Conservation (phyloP, 1,284 basidiomycete species). For the Rhodofomes roseus region DNA sequence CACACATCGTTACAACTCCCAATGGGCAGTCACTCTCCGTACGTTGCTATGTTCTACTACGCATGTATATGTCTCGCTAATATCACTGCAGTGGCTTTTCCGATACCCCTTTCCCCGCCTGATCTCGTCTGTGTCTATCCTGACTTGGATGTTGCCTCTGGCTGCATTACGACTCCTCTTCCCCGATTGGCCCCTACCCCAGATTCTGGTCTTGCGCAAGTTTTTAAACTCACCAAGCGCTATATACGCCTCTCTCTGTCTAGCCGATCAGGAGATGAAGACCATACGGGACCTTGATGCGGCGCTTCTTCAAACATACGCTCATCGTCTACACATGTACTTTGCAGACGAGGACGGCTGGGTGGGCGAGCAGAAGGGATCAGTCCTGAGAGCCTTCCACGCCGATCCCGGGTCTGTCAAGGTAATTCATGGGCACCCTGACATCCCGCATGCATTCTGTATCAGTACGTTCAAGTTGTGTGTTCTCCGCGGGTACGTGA, state of each 20-base stretch:
- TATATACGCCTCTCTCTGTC: conserved; percentile 45
- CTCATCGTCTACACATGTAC: conserved; percentile 44
- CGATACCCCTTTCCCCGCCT: conserved; percentile 39
- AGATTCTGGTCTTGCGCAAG: conserved; percentile 42
- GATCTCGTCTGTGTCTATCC: conserved; percentile 34
- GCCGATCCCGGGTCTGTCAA: conserved; percentile 29
- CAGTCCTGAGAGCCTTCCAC: conserved; percentile 35
- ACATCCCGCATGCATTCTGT: conserved; percentile 62
- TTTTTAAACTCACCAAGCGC: conserved; percentile 44
- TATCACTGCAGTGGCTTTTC: conserved; percentile 53
- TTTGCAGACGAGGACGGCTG: conserved; percentile 56
- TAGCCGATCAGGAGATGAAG: conserved; percentile 63
- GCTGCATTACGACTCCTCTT: conserved; percentile 26
- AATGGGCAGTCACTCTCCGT: conserved; percentile 45
- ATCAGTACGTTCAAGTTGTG: conserved; percentile 41
- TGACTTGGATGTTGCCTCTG: conserved; percentile 29
- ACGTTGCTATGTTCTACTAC: conserved; percentile 4
- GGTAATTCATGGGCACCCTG: conserved; percentile 39
- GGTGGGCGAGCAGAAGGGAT: conserved; percentile 50
- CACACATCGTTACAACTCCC: conserved; percentile 50
- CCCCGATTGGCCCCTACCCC: conserved; percentile 42
- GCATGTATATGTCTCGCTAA: background rate
- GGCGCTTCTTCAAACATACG: conserved; percentile 35
- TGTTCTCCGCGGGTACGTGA: background rate
- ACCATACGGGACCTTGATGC: conserved; percentile 47